Conservation (phyloP, 805 yeast species). For the Saccharomycopsis sp. region DNA sequence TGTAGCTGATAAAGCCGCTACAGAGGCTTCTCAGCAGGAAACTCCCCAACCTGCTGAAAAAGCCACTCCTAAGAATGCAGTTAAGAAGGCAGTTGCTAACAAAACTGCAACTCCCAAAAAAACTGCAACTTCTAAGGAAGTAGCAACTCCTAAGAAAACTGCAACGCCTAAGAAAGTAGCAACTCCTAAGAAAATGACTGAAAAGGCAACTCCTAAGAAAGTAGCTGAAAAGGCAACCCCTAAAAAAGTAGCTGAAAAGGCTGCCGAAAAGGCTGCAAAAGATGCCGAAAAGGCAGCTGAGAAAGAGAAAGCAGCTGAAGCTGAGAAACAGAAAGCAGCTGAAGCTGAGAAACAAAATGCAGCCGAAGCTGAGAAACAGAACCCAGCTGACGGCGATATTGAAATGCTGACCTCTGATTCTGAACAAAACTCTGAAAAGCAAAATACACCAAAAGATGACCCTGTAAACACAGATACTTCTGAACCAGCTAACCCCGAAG, state of each 20-base stretch:
- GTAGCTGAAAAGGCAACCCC: no score
- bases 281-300: conserved; percentile 4
- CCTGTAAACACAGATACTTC: no score
- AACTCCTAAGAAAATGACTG: background rate
- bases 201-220: background rate
- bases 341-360: background rate
- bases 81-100: no score
- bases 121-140: background rate
- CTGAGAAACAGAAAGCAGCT: background rate
- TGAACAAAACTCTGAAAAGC: background rate
- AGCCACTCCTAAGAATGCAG: no score
- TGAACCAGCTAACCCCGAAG: no score
- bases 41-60: no score
- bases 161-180: background rate
- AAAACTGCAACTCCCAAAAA: background rate
- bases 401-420: background rate
- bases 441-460: no score
- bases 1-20: no score
- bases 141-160: no score
- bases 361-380: conserved; percentile 1
- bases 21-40: no score
- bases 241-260: no score
- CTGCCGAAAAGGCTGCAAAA: background rate
- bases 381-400: background rate
- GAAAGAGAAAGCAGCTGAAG: background rate